A percentile compares a stretch with the other conserved stretches of the same genome.
These are phyloP conservation scores for Tritrichomonas foetus DNA, from an alignment of 208 protist genomes.

Conservation along the genomic window DNA sequence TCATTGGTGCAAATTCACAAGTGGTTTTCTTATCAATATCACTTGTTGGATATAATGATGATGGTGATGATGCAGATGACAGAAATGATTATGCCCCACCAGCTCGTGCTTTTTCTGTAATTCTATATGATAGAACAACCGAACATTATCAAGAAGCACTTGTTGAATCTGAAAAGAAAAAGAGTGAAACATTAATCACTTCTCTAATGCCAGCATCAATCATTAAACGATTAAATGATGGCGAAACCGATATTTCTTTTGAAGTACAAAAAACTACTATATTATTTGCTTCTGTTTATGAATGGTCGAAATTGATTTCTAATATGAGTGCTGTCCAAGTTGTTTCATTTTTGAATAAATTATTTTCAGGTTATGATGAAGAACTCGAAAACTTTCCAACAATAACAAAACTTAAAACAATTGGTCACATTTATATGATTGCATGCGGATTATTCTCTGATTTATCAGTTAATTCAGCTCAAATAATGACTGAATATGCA, in stretches of 20 bases:
- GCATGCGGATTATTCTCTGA: background rate
- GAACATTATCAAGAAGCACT: background rate
- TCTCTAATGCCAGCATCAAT: background rate
- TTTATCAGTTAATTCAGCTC: background rate
- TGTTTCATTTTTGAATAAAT: background rate
- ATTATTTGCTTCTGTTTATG: background rate
- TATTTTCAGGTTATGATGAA: background rate
- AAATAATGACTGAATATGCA: background rate
- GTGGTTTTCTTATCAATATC: background rate
- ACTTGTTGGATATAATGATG: background rate
- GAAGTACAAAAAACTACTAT: background rate
- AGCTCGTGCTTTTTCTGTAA: background rate
- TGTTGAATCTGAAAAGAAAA: background rate
- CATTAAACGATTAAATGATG: background rate
- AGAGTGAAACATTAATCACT: background rate
- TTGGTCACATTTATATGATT: background rate
- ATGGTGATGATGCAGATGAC: background rate
- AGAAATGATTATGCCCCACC: background rate
- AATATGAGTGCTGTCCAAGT: background rate
- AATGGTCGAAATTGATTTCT: background rate
- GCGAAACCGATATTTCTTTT: conserved; percentile 13
- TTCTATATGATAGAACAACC: background rate
- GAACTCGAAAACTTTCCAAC: background rate
- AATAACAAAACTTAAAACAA: conserved; percentile 10
- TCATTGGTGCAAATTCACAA: background rate